phyloP scores from a whole-genome alignment of 1,284 basidiomycete genomes.

The Puccinia sorghi region DNA sequence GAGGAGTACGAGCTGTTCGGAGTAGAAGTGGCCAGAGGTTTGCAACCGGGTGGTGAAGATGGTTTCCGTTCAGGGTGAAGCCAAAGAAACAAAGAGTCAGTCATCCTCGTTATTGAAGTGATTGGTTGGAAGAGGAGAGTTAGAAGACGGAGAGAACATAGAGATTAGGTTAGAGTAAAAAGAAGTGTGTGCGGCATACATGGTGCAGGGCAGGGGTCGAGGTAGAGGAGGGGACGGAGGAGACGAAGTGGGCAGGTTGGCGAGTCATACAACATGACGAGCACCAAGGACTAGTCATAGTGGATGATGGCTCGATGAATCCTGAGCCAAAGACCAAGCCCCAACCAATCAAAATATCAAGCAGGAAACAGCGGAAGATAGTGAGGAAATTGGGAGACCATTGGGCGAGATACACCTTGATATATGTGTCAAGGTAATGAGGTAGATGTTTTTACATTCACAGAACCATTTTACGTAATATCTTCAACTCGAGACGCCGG shows the following conservation, averaged over 20 bases:
- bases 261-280: not conserved
- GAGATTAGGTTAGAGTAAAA: not conserved
- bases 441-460: not conserved
- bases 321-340: conserved; percentile 7
- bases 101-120: not conserved
- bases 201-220: not conserved
- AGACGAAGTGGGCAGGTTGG: not conserved
- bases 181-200: not conserved
- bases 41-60: not conserved
- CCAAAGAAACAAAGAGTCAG: conserved; percentile 16
- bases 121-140: not conserved
- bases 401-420: conserved; percentile 10
- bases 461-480: not conserved
- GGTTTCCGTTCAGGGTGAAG: not conserved
- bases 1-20: conserved; percentile 29
- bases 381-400: not conserved
- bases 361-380: conserved; percentile 2
- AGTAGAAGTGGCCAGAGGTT: not conserved
- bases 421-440: not conserved
- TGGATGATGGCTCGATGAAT: not conserved
- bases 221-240: not conserved
- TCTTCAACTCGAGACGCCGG: not conserved
- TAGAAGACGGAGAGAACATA: conserved; percentile 14
- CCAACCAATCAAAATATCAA: conserved; percentile 10
- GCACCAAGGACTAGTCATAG: not conserved